Evolutionary conservation across 345 rosid species (phyloP).

Genomic region (Bruguiera parviflora): DNA sequence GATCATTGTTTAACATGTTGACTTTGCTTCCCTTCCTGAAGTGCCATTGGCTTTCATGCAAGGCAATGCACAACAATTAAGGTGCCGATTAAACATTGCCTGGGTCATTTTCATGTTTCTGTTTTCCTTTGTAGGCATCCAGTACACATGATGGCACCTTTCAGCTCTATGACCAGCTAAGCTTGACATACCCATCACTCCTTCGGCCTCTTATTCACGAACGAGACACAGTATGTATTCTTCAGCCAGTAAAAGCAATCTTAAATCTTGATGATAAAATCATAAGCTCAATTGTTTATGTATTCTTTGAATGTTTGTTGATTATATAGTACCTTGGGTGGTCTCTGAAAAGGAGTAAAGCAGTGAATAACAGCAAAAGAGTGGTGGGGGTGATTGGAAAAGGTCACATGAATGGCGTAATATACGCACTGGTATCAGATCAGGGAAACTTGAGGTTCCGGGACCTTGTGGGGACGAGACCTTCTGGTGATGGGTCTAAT

Average conservation of each 20-base stretch:
- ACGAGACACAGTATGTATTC: constrained; percentile 68
- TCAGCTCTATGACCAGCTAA: constrained; percentile 66
- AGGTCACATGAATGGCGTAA: constrained; percentile 90
- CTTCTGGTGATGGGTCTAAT: constrained; percentile 24
- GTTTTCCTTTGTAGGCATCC: constrained; percentile 37
- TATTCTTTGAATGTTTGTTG: not conserved
- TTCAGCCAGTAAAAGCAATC: no score
- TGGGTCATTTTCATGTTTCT: no score
- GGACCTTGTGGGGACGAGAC: constrained; percentile 59
- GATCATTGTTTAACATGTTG: no score
- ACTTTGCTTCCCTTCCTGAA: no score
- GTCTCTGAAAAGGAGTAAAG: constrained; percentile 93
- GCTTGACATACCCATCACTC: constrained; percentile 71
- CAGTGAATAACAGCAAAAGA: constrained; percentile 64
- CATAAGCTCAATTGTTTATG: no score
- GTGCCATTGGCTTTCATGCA: no score
- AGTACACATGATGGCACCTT: constrained; percentile 36
- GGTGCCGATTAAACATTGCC: no score
- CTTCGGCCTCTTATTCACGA: constrained; percentile 77
- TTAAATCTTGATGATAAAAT: no score
- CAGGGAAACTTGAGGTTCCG: constrained; percentile 65
- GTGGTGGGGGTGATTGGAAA: constrained; percentile 90
- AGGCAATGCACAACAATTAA: no score
- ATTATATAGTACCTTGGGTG: constrained; percentile 72
- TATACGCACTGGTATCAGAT: constrained; percentile 69